Conservation (phyloP, 768 basidiomycete genomes). For the Lentinula detonsa region DNA sequence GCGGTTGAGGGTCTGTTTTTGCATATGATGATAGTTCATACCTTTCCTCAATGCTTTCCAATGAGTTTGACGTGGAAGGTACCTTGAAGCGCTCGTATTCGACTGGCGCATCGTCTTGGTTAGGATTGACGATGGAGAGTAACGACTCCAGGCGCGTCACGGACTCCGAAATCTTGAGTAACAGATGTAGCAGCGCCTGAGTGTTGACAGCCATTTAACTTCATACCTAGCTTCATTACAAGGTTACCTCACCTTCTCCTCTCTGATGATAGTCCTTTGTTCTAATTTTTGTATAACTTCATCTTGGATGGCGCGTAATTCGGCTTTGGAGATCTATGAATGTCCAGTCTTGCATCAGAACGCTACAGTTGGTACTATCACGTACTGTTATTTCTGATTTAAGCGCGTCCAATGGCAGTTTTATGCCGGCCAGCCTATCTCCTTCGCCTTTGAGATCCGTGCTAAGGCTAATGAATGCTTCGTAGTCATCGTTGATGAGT, state of each 20-base stretch:
- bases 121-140: conserved; percentile 58
- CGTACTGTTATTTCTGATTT: conserved; percentile 55
- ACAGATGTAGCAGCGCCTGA: conserved; percentile 77
- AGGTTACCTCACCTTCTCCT: conserved; percentile 63
- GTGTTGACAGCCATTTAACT: neutral
- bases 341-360: neutral
- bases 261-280: conserved; percentile 68
- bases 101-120: conserved; percentile 30
- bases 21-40: neutral
- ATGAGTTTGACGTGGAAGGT: neutral
- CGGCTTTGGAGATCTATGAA: conserved; percentile 51
- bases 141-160: conserved; percentile 84
- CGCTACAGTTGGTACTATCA: neutral
- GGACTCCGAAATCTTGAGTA: conserved; percentile 91
- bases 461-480: conserved; percentile 94
- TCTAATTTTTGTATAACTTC: conserved; percentile 75
- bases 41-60: conserved; percentile 24
- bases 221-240: neutral
- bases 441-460: conserved; percentile 89
- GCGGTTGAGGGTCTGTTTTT: conserved; percentile 17
- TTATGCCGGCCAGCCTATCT: conserved; percentile 58
- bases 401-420: conserved; percentile 59
- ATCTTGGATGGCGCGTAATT: conserved; percentile 61
- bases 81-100: conserved; percentile 13
- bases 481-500: conserved; percentile 97